Base-by-base conservation (phyloP, 345 rosid species). In the Hibiscus syriacus region DNA sequence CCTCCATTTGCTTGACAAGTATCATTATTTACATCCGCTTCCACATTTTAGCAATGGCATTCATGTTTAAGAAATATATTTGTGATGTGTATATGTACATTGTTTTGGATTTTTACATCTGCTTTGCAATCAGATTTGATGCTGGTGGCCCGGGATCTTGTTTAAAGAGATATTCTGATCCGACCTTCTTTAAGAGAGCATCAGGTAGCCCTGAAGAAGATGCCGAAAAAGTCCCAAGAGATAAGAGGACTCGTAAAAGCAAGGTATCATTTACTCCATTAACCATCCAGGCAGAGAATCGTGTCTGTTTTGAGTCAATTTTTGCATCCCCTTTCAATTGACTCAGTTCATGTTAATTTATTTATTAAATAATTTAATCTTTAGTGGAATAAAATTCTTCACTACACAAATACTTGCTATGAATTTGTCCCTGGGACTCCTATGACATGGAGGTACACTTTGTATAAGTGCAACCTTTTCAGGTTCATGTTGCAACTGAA, bases 81-180 rank as follows among this genome's bases (percentile, higher is more conserved):
- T 36, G 29, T 53, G 32, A 73, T 54, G 32, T 23, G n/a, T 54
- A 2, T 55, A 26, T 26, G 36, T 27, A 2, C 7, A 5, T 6
- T 69, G 36, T 39, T 14, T 49, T 22, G 55, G 30, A 61, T 38
- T 54, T 19, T 39, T 67, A 38, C 6, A 69, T 76, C 67, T 71
- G 55, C 66, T 72, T 70, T 55, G 66, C 69, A 8, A 65, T 72
- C 84, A 93, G 98, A 80, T 93, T 86, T 69, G 97, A 93, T 71
- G 67, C 84, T 54, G 89, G 85, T 48, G 97, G 96, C 52, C 87
- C 90, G 46, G 98, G 98, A 54, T 93, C 98, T 74, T 93, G 96
- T 87, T 77, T 92, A 69, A 88, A 79, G 78, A 82, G 93, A 73
- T 92, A 92, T 76, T 92, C 98, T 2, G 96, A 92, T 83, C 97